Evolutionary conservation across 495 filamentous ascomycete species (phyloP), one percentile per base, ranked within the genome.

Genomic region (Parmelia sp.): DNA sequence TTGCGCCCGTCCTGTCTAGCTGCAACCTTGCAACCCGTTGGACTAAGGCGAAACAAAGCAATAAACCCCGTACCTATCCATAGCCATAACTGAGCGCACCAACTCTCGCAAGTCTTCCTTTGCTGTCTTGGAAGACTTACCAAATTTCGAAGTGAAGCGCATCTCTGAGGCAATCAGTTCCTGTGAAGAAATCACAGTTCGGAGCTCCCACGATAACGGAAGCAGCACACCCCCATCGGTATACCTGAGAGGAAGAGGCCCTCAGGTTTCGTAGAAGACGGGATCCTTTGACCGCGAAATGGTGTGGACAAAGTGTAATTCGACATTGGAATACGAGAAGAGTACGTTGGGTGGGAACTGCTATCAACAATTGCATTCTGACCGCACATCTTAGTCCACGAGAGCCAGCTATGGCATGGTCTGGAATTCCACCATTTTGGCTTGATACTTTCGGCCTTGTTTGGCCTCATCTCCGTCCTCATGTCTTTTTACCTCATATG

Each of bases 401-500:
- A 82, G 70, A 69, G 69, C 27, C 70, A 66, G 11, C 71, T 83
- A 56, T 83, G 80, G 80, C 70, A 77, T 66, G 77, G 76, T 42
- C 65, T 82, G 61, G 72, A 77, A 58, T 84, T 83, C 65, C 81
- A 83, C 62, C 44, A 71, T 9, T 73, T 83, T 23, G 76, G 76
- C 63, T 64, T 81, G 35, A 74, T 83, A 33, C 69, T 83, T 35
- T 78, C 78, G 56, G 80, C 77, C 5, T 72, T 74, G 15, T 84
- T 82, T 63, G 77, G 75, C 6, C 39, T 82, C 29, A 66, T 82
- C 27, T 78, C 80, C 2, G 73, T 76, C 36, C 51, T 70, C 3
- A 64, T 78, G 10, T 83, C 81, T 3, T 71, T 74, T 3, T 77
- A 74, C 55, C 65, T 96, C 58, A 90, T 95, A 68, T 82, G 84